These are phyloP conservation scores for Cercospora beticola DNA, from an alignment of 2,329 filamentous ascomycete species.

Conservation along the genomic window DNA sequence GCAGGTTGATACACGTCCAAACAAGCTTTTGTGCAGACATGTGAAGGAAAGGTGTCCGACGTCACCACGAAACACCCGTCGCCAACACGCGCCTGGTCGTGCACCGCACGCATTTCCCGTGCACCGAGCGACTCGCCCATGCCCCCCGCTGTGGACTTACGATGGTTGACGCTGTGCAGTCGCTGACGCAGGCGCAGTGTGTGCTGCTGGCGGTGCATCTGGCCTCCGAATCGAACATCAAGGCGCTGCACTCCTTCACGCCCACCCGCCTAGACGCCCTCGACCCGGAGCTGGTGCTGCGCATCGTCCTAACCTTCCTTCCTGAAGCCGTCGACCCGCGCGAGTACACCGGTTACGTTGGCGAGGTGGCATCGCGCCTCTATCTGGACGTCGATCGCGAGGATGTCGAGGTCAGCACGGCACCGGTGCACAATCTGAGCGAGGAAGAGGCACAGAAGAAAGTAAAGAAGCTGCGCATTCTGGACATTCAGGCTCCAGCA, in stretches of 20 bases:
- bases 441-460: conserved; percentile 65
- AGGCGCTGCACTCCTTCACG: conserved; percentile 61
- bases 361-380: conserved; percentile 55
- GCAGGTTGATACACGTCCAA: not conserved
- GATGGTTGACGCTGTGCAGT: conserved; percentile 29
- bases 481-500: conserved; percentile 56
- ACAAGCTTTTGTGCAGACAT: not conserved
- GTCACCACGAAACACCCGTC: not conserved
- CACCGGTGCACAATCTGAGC: conserved; percentile 58
- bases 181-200: conserved; percentile 65
- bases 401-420: conserved; percentile 53
- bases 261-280: conserved; percentile 59
- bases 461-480: conserved; percentile 62
- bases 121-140: not conserved
- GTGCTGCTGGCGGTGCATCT: conserved; percentile 71
- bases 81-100: not conserved
- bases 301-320: conserved; percentile 73
- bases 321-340: conserved; percentile 67
- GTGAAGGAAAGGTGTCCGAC: not conserved
- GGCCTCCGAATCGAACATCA: conserved; percentile 64
- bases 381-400: conserved; percentile 44
- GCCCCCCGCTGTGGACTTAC: not conserved
- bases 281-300: conserved; percentile 63
- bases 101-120: not conserved
- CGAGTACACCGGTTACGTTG: conserved; percentile 62